Evolutionary conservation across 1,139 yeast genomes (phyloP).

Genomic region (Lodderomyces parapsilosis): DNA sequence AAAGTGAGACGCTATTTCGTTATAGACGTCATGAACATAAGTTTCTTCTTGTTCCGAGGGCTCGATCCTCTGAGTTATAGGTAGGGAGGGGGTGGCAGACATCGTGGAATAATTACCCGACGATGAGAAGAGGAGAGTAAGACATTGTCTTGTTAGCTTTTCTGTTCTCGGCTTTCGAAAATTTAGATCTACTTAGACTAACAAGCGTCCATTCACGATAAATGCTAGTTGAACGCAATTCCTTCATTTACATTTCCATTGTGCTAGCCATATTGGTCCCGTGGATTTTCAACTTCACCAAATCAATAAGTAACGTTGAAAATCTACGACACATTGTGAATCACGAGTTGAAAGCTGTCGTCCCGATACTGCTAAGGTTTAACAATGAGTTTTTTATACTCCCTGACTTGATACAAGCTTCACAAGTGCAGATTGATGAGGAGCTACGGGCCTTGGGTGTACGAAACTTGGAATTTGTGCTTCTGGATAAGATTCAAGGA

Average conservation of each 20-base stretch:
- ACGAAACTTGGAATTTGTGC: slow-evolving; percentile 14
- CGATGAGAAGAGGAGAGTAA: no score
- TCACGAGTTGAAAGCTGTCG: slow-evolving; percentile 3
- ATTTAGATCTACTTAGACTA: no score
- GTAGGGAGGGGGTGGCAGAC: slow-evolving; percentile 32
- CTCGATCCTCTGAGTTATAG: slow-evolving; percentile 28
- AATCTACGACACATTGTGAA: not conserved
- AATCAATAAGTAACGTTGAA: not conserved
- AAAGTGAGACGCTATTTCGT: slow-evolving; percentile 88
- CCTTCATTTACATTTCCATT: not conserved
- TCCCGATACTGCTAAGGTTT: slow-evolving; percentile 31
- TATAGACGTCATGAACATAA: slow-evolving; percentile 86
- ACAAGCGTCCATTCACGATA: no score
- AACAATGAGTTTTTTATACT: slow-evolving; percentile 41
- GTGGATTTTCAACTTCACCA: not conserved
- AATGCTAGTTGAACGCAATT: not conserved
- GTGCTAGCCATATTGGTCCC: not conserved
- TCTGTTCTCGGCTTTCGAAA: no score
- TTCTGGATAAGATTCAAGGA: slow-evolving; percentile 19
- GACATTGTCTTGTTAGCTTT: no score
- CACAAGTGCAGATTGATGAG: slow-evolving; percentile 38
- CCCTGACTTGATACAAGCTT: slow-evolving; percentile 48
- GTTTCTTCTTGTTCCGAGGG: slow-evolving; percentile 66
- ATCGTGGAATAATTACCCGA: no score
- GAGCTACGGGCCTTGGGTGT: slow-evolving; percentile 17